phyloP scores from a whole-genome alignment of 495 filamentous ascomycete genomes.

The Tuber brumale region DNA sequence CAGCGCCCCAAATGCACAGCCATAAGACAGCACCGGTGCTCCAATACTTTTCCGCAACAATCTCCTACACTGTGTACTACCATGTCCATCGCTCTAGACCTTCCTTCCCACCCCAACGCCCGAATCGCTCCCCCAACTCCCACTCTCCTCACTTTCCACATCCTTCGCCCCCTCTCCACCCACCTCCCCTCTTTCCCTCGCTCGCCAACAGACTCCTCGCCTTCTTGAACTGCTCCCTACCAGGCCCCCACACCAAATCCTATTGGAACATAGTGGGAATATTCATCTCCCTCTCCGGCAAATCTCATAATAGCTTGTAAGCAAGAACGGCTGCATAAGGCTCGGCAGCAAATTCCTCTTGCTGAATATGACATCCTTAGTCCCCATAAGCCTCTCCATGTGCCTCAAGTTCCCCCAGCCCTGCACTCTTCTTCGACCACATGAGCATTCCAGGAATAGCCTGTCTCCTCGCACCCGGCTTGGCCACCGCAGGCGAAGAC shows the following conservation, averaged over 20 bases:
- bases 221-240: constrained; percentile 23
- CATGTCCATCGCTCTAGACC: background rate
- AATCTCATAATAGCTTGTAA: constrained; percentile 42
- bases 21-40: background rate
- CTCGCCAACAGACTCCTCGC: constrained; percentile 12
- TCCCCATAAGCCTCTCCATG: constrained; percentile 34
- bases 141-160: background rate
- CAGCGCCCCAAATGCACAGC: background rate
- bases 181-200: background rate
- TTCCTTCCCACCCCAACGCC: background rate
- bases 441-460: constrained; percentile 41
- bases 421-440: constrained; percentile 26
- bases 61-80: background rate
- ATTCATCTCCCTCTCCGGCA: constrained; percentile 34
- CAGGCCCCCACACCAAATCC: constrained; percentile 38
- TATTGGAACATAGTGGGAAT: constrained; percentile 41
- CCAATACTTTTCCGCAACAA: background rate
- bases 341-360: constrained; percentile 30
- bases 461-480: constrained; percentile 23
- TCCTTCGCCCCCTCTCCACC: background rate
- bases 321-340: constrained; percentile 41
- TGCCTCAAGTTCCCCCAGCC: constrained; percentile 16
- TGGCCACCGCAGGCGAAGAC: constrained; percentile 7
- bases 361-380: constrained; percentile 38
- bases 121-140: background rate